phyloP scores from a whole-genome alignment of 75 land plant genomes.

The Cupressus sempervirens region DNA sequence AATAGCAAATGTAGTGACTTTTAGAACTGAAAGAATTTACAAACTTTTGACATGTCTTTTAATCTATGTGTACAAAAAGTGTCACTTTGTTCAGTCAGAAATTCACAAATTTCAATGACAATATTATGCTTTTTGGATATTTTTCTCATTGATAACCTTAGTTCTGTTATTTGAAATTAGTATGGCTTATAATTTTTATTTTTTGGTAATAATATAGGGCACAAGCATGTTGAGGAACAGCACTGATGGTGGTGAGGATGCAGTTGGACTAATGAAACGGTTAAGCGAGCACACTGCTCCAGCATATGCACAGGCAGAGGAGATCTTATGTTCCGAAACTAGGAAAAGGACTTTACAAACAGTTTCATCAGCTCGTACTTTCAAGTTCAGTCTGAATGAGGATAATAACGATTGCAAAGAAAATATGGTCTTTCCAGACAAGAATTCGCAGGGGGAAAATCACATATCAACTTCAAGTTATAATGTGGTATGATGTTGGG shows the following conservation, averaged over 20 bases:
- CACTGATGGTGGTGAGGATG: conserved; percentile 67
- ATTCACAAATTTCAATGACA: background rate
- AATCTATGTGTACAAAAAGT: background rate
- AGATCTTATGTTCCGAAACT: conserved; percentile 44
- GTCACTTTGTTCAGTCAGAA: background rate
- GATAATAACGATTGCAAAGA: conserved; percentile 8
- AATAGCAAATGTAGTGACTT: background rate
- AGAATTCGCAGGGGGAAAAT: conserved; percentile 3
- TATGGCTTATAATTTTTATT: background rate
- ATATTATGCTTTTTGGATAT: background rate
- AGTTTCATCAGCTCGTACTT: conserved; percentile 7
- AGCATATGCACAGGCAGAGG: conserved; percentile 58
- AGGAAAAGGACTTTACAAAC: conserved; percentile 1
- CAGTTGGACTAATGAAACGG: conserved; percentile 76
- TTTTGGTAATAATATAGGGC: conserved; percentile 28
- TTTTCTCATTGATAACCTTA: background rate
- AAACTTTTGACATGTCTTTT: background rate
- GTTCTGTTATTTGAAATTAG: background rate
- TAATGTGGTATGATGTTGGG: conserved; percentile 19
- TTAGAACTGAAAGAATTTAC: background rate
- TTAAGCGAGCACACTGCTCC: conserved; percentile 68
- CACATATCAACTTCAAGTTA: conserved; percentile 23
- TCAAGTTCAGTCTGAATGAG: conserved; percentile 11
- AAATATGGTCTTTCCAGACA: conserved; percentile 10
- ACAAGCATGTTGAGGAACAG: conserved; percentile 46